Evolutionary conservation across 495 filamentous ascomycete species (phyloP).

Genomic region (Podospora fimiseda): DNA sequence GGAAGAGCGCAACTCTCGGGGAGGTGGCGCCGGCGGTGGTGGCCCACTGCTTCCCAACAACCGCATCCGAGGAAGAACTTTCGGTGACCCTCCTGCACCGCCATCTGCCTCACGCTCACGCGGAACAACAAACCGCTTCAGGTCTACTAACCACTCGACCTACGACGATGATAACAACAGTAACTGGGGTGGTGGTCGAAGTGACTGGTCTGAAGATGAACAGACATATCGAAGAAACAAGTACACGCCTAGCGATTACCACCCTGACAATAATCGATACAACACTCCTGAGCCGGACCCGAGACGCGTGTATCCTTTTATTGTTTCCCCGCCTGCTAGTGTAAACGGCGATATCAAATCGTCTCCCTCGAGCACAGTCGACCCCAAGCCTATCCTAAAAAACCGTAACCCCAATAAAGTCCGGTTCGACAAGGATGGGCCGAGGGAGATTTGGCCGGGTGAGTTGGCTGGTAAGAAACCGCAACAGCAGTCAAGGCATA

Average conservation of each 20-base stretch:
- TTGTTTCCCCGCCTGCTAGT: slow-evolving; percentile 35
- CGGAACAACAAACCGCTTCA: neutral
- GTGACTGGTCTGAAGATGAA: slow-evolving; percentile 22
- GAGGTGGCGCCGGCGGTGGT: slow-evolving; percentile 6
- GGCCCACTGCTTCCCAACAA: neutral
- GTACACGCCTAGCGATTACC: slow-evolving; percentile 7
- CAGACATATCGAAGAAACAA: slow-evolving; percentile 8
- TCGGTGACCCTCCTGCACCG: neutral
- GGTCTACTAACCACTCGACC: neutral
- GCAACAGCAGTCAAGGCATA: slow-evolving; percentile 6
- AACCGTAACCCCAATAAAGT: slow-evolving; percentile 45
- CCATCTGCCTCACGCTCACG: neutral
- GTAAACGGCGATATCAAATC: slow-evolving; percentile 20
- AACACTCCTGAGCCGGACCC: slow-evolving; percentile 20
- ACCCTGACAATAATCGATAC: slow-evolving; percentile 10
- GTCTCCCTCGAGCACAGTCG: slow-evolving; percentile 34
- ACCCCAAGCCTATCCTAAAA: slow-evolving; percentile 46
- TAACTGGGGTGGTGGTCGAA: slow-evolving; percentile 22
- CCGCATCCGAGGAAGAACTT: neutral
- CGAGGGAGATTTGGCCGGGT: slow-evolving; percentile 26
- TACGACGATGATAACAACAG: slow-evolving; percentile 16
- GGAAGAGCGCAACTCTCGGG: slow-evolving; percentile 45
- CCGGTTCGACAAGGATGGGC: slow-evolving; percentile 37
- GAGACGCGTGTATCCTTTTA: slow-evolving; percentile 31
- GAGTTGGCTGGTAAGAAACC: slow-evolving; percentile 12